These are phyloP conservation scores for Porpolomopsis calyptriformis DNA, from an alignment of 768 basidiomycete genomes.

Conservation along the genomic window DNA sequence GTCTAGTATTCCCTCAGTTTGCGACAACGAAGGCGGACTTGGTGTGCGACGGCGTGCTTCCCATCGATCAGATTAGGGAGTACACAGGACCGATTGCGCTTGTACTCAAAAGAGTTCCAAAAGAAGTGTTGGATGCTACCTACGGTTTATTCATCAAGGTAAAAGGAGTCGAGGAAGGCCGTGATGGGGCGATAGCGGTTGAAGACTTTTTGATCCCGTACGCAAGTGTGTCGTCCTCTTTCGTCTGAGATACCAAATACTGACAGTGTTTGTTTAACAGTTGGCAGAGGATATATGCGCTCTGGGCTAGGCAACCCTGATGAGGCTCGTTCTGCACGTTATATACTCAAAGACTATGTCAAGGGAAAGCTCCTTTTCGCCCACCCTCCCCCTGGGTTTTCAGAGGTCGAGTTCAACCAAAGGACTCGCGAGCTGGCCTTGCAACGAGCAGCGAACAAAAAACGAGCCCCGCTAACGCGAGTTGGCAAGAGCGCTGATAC, in stretches of 20 bases:
- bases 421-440: slow-evolving; percentile 54
- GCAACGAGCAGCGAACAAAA: slow-evolving; percentile 58
- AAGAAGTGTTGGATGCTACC: slow-evolving; percentile 73
- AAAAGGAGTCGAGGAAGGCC: slow-evolving; percentile 66
- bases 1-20: slow-evolving; percentile 96
- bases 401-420: slow-evolving; percentile 64
- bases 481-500: slow-evolving; percentile 81
- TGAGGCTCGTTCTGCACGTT: slow-evolving; percentile 86
- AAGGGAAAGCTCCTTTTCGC: slow-evolving; percentile 88
- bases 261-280: slow-evolving; percentile 31
- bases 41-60: slow-evolving; percentile 92
- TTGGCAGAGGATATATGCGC: slow-evolving; percentile 85
- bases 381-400: slow-evolving; percentile 70
- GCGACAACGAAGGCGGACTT: slow-evolving; percentile 93
- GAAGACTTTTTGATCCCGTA: slow-evolving; percentile 80
- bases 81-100: slow-evolving; percentile 77
- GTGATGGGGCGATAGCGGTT: slow-evolving; percentile 61
- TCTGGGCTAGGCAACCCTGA: slow-evolving; percentile 96
- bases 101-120: slow-evolving; percentile 69
- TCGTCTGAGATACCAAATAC: background rate
- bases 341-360: slow-evolving; percentile 94
- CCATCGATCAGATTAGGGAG: slow-evolving; percentile 95
- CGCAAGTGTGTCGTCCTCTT: slow-evolving; percentile 59
- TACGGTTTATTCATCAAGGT: slow-evolving; percentile 77
- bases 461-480: slow-evolving; percentile 78